These are phyloP conservation scores for Tephrocybe sp. DNA, from an alignment of 768 basidiomycete species.

Conservation along the genomic window DNA sequence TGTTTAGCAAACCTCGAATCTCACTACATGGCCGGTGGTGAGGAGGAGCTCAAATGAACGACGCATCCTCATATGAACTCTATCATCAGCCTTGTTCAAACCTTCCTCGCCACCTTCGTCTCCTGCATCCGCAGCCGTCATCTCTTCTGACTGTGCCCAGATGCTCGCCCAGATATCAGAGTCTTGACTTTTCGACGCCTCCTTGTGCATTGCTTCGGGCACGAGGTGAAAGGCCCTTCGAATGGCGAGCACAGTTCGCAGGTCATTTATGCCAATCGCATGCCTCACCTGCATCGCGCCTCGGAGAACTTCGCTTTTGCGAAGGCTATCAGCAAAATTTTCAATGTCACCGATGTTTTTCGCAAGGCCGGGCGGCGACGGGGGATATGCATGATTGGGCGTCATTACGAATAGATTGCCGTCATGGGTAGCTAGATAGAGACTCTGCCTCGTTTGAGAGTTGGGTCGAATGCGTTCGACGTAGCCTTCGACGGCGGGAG, in stretches of 20 bases:
- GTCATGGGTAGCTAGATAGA: constrained; percentile 74
- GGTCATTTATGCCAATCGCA: constrained; percentile 69
- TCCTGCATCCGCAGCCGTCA: constrained; percentile 50
- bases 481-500: constrained; percentile 85
- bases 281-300: constrained; percentile 63
- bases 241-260: constrained; percentile 67
- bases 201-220: constrained; percentile 36
- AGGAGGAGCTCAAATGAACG: constrained; percentile 80
- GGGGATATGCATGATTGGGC: constrained; percentile 59
- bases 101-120: constrained; percentile 69
- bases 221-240: constrained; percentile 57
- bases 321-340: constrained; percentile 36
- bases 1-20: constrained; percentile 68
- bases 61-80: constrained; percentile 48
- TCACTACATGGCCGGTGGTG: constrained; percentile 62
- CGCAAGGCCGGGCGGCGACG: constrained; percentile 61
- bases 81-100: constrained; percentile 42
- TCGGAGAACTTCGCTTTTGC: constrained; percentile 56
- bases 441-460: constrained; percentile 51
- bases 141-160: constrained; percentile 38
- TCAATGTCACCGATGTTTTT: constrained; percentile 25
- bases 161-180: constrained; percentile 32
- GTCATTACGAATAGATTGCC: constrained; percentile 68
- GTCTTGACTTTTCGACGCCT: constrained; percentile 26
- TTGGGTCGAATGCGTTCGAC: constrained; percentile 68